These are phyloP conservation scores for Cronartium quercuum DNA, from an alignment of 1,284 basidiomycete genomes.

Conservation along the genomic window DNA sequence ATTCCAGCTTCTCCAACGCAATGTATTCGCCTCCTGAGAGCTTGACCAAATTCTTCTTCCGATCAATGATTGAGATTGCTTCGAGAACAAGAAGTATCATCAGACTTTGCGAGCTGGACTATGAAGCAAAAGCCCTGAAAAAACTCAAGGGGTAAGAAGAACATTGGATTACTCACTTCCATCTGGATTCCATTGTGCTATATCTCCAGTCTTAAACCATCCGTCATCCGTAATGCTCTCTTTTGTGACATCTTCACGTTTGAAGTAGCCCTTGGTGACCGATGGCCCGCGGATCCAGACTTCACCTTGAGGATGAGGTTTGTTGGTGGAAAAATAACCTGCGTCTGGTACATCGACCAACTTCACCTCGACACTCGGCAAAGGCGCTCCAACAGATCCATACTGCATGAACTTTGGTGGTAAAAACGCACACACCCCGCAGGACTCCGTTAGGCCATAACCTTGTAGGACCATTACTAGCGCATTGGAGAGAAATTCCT, in stretches of 20 bases:
- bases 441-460: slow-evolving; percentile 90
- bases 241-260: slow-evolving; percentile 78
- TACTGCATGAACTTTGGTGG: slow-evolving; percentile 73
- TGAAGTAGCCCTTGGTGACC: slow-evolving; percentile 60
- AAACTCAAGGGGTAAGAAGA: neutral
- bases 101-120: neutral
- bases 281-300: slow-evolving; percentile 72
- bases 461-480: slow-evolving; percentile 76
- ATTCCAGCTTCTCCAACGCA: slow-evolving; percentile 82
- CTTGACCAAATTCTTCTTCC: slow-evolving; percentile 75
- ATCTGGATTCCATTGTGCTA: slow-evolving; percentile 68
- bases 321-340: slow-evolving; percentile 65
- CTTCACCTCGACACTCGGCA: slow-evolving; percentile 80
- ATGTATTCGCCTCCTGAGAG: slow-evolving; percentile 84
- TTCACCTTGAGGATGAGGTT: slow-evolving; percentile 64
- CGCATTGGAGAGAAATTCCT: slow-evolving; percentile 76
- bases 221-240: slow-evolving; percentile 77
- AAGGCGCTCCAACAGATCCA: slow-evolving; percentile 72
- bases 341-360: slow-evolving; percentile 72
- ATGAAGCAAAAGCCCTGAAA: too few relatives aligned
- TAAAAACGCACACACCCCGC: slow-evolving; percentile 73
- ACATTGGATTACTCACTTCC: slow-evolving; percentile 53
- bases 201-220: slow-evolving; percentile 81
- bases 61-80: slow-evolving; percentile 68
- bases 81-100: neutral